These are phyloP conservation scores for Cerrena zonata DNA, from an alignment of 1,284 basidiomycete species.

Conservation along the genomic window DNA sequence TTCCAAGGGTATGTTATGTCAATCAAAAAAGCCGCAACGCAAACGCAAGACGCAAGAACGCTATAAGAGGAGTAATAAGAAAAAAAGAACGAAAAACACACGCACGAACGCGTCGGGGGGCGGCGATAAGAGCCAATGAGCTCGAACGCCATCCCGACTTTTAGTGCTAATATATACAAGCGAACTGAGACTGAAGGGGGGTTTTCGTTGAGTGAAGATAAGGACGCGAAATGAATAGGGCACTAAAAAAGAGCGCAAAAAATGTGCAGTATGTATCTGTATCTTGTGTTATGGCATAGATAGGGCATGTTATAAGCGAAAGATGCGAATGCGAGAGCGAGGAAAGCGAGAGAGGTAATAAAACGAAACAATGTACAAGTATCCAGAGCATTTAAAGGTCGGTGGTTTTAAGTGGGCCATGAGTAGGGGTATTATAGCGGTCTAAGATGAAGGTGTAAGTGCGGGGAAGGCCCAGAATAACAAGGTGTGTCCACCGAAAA, in stretches of 20 bases:
- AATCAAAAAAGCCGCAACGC: too few relatives aligned
- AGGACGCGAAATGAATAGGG: neutral
- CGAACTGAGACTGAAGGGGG: too few relatives aligned
- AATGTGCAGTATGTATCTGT: neutral
- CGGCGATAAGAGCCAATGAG: neutral
- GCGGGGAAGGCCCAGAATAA: too few relatives aligned
- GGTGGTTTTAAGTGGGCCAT: neutral
- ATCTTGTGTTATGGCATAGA: neutral
- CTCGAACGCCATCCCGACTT: neutral
- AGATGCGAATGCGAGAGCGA: conserved; percentile 3
- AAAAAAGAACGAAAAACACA: neutral
- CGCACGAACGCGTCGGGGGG: too few relatives aligned
- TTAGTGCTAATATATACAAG: neutral
- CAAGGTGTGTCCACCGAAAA: too few relatives aligned
- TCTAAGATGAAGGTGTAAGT: too few relatives aligned
- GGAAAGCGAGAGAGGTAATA: neutral
- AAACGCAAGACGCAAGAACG: too few relatives aligned
- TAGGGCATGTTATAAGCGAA: neutral
- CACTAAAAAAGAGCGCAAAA: neutral
- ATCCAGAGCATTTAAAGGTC: neutral
- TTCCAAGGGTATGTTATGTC: conserved; percentile 1
- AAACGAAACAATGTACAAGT: neutral
- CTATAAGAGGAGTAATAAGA: too few relatives aligned
- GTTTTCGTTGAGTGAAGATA: too few relatives aligned
- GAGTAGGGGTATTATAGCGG: too few relatives aligned